Base-by-base conservation (phyloP, 352 stramenopile species). In the Peronosclerospora sorghi region DNA sequence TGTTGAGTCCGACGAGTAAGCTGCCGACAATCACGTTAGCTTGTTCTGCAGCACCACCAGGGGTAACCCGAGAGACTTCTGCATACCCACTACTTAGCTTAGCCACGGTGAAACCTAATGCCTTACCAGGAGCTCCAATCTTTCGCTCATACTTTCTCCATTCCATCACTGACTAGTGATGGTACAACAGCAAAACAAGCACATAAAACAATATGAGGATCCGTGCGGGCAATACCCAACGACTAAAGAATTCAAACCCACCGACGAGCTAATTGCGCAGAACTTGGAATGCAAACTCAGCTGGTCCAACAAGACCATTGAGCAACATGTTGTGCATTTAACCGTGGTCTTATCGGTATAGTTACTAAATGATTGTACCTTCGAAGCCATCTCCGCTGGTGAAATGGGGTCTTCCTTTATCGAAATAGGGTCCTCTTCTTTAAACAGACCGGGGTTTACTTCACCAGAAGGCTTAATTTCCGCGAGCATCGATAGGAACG, bases 301-400 rank as follows among this genome's bases (percentile, higher is more conserved):
- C 9, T 73, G 39, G 10, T 76, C 49, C 5, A 88, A 45, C 1
- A 61, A 26, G 0, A 87, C 54, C 26, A 66, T 46, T 13, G 43
- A 59, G 19, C 62, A 55, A 47, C 75, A 91, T 8, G 68, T 84
- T 28, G 69, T 91, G 57, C 79, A 88, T 45, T 87, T 87, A 41
- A 85, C 62, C 12, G 49, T 46, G n/a, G 44, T 49, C 9, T 32
- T 24, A 23, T 54, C 29, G 2, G 8, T 34, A 41, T 26, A 26
- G 30, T 49, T 46, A 32, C 13, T 54, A 4, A 35, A 15, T 6
- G 13, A n/a, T 19, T 38, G 23, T 12, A 18, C 23, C 19, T 36
- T 48, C 26, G 15, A 29, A n/a, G 37, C 32, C 43, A 39, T 51
- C 13, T 27, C 48, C 37, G 41, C 41, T 4, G 45, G 41, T 15